These are phyloP conservation scores for Micractinium sp. DNA, from an alignment of 139 green algal species.

Conservation along the genomic window DNA sequence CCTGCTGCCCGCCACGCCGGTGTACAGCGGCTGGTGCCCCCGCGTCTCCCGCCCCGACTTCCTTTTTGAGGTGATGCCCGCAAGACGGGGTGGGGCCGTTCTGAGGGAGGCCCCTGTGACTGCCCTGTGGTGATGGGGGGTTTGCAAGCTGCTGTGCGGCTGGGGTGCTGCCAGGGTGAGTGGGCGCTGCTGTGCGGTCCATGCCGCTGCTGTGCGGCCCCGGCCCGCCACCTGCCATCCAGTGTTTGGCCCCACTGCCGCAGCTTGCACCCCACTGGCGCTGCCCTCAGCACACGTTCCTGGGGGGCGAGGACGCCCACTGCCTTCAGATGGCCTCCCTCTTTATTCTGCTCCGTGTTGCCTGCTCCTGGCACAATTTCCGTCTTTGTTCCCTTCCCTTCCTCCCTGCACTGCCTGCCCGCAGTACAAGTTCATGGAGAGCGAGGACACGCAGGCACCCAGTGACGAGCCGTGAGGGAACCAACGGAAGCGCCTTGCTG, in stretches of 20 bases:
- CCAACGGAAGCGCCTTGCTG: too few relatives aligned
- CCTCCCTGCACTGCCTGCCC: background rate
- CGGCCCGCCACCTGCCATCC: too few relatives aligned
- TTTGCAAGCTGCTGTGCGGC: too few relatives aligned
- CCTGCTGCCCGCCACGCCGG: background rate
- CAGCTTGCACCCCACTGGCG: too few relatives aligned
- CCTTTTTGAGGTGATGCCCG: conserved; percentile 2
- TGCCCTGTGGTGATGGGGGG: background rate
- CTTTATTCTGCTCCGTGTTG: too few relatives aligned
- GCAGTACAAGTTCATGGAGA: conserved; percentile 22
- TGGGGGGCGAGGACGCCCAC: too few relatives aligned
- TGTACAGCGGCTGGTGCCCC: conserved; percentile 33
- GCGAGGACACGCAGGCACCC: conserved; percentile 12
- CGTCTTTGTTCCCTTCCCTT: background rate
- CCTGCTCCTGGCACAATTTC: background rate
- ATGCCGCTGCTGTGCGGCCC: too few relatives aligned
- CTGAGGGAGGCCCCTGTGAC: background rate
- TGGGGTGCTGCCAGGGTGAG: too few relatives aligned
- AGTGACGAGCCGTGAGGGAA: conserved; percentile 8
- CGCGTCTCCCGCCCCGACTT: conserved; percentile 32
- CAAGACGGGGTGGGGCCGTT: too few relatives aligned
- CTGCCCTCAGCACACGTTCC: background rate
- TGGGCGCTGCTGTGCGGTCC: too few relatives aligned
- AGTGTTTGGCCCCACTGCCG: too few relatives aligned
- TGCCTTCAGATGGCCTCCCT: too few relatives aligned